phyloP scores from a whole-genome alignment of 768 basidiomycete genomes.

The Rossbeevera mucosa region DNA sequence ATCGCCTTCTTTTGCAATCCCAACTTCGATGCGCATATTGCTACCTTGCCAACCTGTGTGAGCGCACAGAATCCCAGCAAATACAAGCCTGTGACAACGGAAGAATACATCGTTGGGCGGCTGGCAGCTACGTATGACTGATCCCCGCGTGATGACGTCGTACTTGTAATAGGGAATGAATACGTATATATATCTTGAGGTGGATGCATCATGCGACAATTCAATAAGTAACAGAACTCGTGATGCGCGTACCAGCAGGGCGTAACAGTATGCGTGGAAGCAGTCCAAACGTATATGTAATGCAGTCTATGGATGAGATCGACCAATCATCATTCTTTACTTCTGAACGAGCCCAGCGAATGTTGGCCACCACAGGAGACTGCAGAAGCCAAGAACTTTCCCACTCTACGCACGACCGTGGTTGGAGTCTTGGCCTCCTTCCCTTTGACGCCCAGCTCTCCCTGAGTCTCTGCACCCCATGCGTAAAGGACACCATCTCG shows the following conservation, averaged over 20 bases:
- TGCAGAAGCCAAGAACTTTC: constrained; percentile 46
- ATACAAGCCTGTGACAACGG: constrained; percentile 68
- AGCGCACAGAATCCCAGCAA: constrained; percentile 46
- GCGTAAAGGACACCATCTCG: constrained; percentile 62
- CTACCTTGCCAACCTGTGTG: constrained; percentile 63
- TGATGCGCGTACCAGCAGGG: constrained; percentile 16
- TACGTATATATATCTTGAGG: constrained; percentile 13
- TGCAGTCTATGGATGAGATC: constrained; percentile 8
- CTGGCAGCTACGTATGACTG: constrained; percentile 55
- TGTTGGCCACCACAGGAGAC: constrained; percentile 80
- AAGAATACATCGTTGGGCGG: constrained; percentile 72
- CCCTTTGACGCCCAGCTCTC: constrained; percentile 66
- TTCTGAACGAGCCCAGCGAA: constrained; percentile 66
- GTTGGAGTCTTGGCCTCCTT: constrained; percentile 61
- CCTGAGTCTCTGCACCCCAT: constrained; percentile 77
- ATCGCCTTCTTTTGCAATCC: constrained; percentile 89
- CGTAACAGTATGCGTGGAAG: constrained; percentile 9
- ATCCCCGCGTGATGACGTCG: constrained; percentile 8
- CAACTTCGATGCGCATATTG: constrained; percentile 61
- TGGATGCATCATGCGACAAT: constrained; percentile 14
- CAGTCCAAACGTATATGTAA: constrained; percentile 18
- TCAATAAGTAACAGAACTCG: constrained; percentile 17
- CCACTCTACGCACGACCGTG: constrained; percentile 66
- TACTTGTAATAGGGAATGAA: constrained; percentile 1
- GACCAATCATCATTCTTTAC: constrained; percentile 37